Evolutionary conservation across 495 filamentous ascomycete species (phyloP).

Genomic region (Tuber microsphaerosporum): DNA sequence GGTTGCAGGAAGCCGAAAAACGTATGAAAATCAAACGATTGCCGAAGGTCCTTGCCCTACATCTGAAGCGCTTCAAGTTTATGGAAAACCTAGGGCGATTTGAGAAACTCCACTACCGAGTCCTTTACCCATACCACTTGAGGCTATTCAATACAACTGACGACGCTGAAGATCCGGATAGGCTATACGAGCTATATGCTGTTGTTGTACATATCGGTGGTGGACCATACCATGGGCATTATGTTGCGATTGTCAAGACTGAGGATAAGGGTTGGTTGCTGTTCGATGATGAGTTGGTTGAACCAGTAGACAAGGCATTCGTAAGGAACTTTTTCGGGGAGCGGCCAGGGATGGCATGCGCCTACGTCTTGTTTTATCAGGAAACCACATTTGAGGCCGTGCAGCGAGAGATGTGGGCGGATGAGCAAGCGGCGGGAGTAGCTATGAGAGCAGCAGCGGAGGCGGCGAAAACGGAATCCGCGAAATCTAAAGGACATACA

Average conservation of each 20-base stretch:
- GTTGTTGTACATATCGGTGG: slow-evolving; percentile 98
- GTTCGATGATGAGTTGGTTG: slow-evolving; percentile 97
- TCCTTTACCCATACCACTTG: slow-evolving; percentile 93
- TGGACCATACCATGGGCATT: slow-evolving; percentile 96
- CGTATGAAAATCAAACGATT: slow-evolving; percentile 97
- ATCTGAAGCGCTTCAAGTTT: slow-evolving; percentile 96
- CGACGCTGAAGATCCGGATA: slow-evolving; percentile 89
- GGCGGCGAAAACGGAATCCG: slow-evolving; percentile 51
- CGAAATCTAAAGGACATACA: slow-evolving; percentile 47
- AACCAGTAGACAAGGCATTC: slow-evolving; percentile 92
- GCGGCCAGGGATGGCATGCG: slow-evolving; percentile 80
- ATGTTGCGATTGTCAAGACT: slow-evolving; percentile 96
- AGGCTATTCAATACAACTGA: slow-evolving; percentile 97
- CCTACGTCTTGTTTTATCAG: slow-evolving; percentile 96
- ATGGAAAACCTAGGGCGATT: slow-evolving; percentile 87
- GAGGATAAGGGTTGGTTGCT: slow-evolving; percentile 91
- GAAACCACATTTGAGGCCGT: slow-evolving; percentile 90
- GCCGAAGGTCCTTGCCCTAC: slow-evolving; percentile 82
- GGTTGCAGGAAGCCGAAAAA: slow-evolving; percentile 95
- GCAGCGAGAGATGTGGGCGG: slow-evolving; percentile 51
- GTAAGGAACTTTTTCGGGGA: slow-evolving; percentile 98
- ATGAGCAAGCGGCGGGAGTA: slow-evolving; percentile 72
- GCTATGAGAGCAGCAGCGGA: slow-evolving; percentile 56
- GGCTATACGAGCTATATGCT: slow-evolving; percentile 92
- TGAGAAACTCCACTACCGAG: slow-evolving; percentile 93